These are phyloP conservation scores for Cafeteria roenbergensis DNA, from an alignment of 108 stramenopile species.

Conservation along the genomic window DNA sequence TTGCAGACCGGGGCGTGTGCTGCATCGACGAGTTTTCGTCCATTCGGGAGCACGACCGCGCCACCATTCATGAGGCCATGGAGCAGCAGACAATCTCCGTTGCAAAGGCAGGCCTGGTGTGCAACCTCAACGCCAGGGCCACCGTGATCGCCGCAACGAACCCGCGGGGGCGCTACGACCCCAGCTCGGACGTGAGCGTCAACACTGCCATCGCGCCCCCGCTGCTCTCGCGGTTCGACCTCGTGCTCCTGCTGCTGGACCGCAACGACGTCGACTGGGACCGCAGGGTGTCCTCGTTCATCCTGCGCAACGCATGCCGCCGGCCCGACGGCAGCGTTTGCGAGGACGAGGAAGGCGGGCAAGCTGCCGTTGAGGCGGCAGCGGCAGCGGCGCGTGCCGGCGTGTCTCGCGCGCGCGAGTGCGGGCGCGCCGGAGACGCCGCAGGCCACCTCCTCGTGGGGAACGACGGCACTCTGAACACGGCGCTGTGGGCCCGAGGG, in stretches of 20 bases:
- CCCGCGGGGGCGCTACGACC: conserved; percentile 30
- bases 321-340: conserved; percentile 13
- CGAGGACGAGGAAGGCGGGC: not conserved
- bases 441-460: too few species aligned
- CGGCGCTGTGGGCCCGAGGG: too few species aligned
- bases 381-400: too few species aligned
- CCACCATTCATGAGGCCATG: conserved; percentile 96
- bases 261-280: conserved; percentile 46
- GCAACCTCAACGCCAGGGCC: conserved; percentile 66
- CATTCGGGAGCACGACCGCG: conserved; percentile 47
- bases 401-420: too few species aligned
- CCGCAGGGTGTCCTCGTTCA: conserved; percentile 49
- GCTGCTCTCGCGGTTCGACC: conserved; percentile 86
- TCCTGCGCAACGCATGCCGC: conserved; percentile 68
- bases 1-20: conserved; percentile 88
- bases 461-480: too few species aligned
- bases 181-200: conserved; percentile 38
- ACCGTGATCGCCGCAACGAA: conserved; percentile 19
- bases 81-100: conserved; percentile 90
- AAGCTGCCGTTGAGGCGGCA: not conserved
- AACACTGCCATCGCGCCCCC: conserved; percentile 88
- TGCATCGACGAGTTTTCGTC: conserved; percentile 78
- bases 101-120: conserved; percentile 90
- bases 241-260: conserved; percentile 77
- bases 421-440: too few species aligned